Conservation (phyloP, 2,329 filamentous ascomycete species). For the Xylariales sp. region DNA sequence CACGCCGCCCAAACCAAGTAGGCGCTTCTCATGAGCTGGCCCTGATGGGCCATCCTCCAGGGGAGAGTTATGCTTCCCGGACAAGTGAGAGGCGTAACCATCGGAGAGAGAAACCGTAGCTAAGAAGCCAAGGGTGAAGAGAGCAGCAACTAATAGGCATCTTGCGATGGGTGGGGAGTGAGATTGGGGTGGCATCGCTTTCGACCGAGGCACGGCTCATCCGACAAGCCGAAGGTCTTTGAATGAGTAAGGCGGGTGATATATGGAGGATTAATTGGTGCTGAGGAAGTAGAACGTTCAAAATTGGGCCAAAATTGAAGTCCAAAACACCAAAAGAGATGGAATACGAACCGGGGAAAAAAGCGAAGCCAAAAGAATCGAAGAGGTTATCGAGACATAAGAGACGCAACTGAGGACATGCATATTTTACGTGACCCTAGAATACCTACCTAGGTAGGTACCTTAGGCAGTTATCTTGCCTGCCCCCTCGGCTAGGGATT, state of each 20-base stretch:
- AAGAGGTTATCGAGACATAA: slow-evolving; percentile 28
- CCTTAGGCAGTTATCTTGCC: not conserved
- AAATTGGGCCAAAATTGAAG: slow-evolving; percentile 47
- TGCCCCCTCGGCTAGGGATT: not conserved
- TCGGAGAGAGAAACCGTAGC: slow-evolving; percentile 30
- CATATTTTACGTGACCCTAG: not conserved
- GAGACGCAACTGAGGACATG: not conserved
- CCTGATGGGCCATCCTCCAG: slow-evolving; percentile 6
- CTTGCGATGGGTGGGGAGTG: slow-evolving; percentile 37
- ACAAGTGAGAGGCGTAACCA: slow-evolving; percentile 16
- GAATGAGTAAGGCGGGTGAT: slow-evolving; percentile 18
- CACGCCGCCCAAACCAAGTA: slow-evolving; percentile 34
- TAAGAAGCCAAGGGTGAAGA: slow-evolving; percentile 39
- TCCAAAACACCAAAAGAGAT: slow-evolving; percentile 49
- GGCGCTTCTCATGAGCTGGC: slow-evolving; percentile 33
- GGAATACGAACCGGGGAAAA: slow-evolving; percentile 31
- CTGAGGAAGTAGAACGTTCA: slow-evolving; percentile 39
- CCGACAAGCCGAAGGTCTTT: slow-evolving; percentile 6
- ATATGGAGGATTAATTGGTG: slow-evolving; percentile 33
- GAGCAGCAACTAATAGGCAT: slow-evolving; percentile 35
- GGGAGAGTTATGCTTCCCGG: slow-evolving; percentile 22
- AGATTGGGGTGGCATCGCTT: slow-evolving; percentile 38
- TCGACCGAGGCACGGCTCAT: slow-evolving; percentile 5
- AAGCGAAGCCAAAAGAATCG: slow-evolving; percentile 39
- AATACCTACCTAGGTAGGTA: not conserved